Percentiles rank a stretch among this genome's conserved stretches.
Conservation (phyloP, 805 yeast genomes). For the Nakazawaea molendinolei region DNA sequence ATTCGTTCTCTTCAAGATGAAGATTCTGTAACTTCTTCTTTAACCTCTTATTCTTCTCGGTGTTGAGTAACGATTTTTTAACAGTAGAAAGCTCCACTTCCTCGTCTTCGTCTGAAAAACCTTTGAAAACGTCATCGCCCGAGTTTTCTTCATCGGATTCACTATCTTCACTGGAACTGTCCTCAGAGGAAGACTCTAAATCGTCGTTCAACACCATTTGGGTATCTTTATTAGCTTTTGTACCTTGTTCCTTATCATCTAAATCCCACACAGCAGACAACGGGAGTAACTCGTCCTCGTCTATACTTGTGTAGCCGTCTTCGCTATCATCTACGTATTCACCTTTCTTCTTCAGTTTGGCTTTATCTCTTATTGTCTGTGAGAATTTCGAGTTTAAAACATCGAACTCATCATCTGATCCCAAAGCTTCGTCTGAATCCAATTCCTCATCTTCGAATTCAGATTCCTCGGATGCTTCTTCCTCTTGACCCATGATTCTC, state of each 20-base stretch:
- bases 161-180: conserved; percentile 18
- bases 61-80: conserved; percentile 30
- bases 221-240: conserved; percentile 18
- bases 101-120: conserved; percentile 36
- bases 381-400: conserved; percentile 59
- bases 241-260: conserved; percentile 48
- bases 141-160: conserved; percentile 19
- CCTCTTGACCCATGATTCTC: conserved; percentile 21
- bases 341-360: conserved; percentile 28
- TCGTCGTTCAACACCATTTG: conserved; percentile 22
- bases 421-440: conserved; percentile 79
- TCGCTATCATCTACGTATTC: conserved; percentile 39
- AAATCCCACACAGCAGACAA: conserved; percentile 87
- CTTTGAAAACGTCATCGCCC: conserved; percentile 16
- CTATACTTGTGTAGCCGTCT: conserved; percentile 67
- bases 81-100: conserved; percentile 48
- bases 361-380: conserved; percentile 57
- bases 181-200: conserved; percentile 19
- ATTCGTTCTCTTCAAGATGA: conserved; percentile 61
- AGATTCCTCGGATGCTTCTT: conserved; percentile 20
- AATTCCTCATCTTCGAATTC: conserved; percentile 32
- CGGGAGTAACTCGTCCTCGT: conserved; percentile 68
- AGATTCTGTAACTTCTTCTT: conserved; percentile 44
- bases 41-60: conserved; percentile 29
- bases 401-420: conserved; percentile 69